Conservation (phyloP, 306 rosid genomes). For the Vicia faba region DNA sequence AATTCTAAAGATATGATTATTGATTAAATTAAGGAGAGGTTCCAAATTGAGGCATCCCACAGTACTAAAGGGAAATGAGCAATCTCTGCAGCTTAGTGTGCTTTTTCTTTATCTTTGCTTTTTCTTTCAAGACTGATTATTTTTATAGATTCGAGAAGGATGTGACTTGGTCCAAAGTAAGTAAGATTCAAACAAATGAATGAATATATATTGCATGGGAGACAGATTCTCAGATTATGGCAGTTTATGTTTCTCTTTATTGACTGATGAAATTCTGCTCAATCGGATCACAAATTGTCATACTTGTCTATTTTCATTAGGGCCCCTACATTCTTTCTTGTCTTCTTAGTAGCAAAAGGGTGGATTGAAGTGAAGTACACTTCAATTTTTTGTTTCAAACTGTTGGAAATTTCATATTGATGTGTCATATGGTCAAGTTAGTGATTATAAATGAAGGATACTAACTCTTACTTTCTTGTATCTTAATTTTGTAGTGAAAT, state of each 20-base stretch:
- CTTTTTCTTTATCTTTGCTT: conserved; percentile 70
- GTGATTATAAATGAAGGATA: background rate
- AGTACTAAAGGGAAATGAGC: conserved; percentile 52
- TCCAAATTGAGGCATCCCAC: conserved; percentile 32
- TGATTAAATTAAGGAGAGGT: conserved; percentile 14
- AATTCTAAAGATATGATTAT: conserved; percentile 32
- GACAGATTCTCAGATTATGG: conserved; percentile 68
- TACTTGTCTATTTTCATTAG: conserved; percentile 25
- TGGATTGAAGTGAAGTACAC: background rate
- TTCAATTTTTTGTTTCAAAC: background rate
- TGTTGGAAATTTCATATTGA: background rate
- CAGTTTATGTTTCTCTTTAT: conserved; percentile 55
- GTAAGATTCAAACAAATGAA: conserved; percentile 65
- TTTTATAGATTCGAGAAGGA: conserved; percentile 71
- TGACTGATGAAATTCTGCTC: conserved; percentile 44
- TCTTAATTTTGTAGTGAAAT: too few species aligned
- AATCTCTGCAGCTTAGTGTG: conserved; percentile 45
- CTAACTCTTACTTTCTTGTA: background rate
- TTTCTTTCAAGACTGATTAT: conserved; percentile 59
- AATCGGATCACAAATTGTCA: conserved; percentile 40
- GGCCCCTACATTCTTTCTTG: conserved; percentile 36
- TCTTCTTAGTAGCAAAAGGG: conserved; percentile 23
- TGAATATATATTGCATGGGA: conserved; percentile 53
- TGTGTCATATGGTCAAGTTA: background rate
- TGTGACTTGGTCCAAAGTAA: conserved; percentile 68